Percentiles rank a stretch among this genome's conserved stretches.
Evolutionary conservation across 441 rosid genomes (phyloP).

Genomic region (Populus hybrid): DNA sequence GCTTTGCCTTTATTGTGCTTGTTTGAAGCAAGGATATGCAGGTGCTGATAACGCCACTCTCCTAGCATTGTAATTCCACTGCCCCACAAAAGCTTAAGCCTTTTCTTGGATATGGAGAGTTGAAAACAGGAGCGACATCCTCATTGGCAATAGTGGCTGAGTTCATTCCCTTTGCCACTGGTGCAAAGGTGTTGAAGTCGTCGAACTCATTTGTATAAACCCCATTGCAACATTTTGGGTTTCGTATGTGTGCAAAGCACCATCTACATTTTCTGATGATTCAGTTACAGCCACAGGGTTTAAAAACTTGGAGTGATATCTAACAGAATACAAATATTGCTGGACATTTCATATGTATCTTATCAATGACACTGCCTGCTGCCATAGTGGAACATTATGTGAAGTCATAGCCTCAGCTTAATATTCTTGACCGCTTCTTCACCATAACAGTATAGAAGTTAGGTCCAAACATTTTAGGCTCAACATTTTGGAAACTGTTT

Average conservation of each 20-base stretch:
- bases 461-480: neutral
- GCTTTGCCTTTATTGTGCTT: neutral
- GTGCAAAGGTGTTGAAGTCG: neutral
- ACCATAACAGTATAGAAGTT: neutral
- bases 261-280: neutral
- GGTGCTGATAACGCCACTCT: neutral
- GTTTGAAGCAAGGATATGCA: neutral
- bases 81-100: neutral
- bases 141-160: neutral
- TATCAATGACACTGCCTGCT: neutral
- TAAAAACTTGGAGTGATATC: neutral
- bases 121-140: neutral
- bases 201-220: neutral
- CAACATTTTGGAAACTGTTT: neutral
- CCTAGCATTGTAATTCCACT: too few species aligned
- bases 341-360: neutral
- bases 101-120: neutral
- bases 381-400: neutral
- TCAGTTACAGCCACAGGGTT: neutral
- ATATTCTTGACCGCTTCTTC: neutral
- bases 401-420: neutral
- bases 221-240: neutral
- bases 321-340: neutral
- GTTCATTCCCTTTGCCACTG: neutral
- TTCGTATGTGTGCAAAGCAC: neutral